Percentiles rank a stretch among this genome's conserved stretches.
Evolutionary conservation across 1,139 yeast genomes (phyloP).

Genomic region (Arxiozyma bovina): DNA sequence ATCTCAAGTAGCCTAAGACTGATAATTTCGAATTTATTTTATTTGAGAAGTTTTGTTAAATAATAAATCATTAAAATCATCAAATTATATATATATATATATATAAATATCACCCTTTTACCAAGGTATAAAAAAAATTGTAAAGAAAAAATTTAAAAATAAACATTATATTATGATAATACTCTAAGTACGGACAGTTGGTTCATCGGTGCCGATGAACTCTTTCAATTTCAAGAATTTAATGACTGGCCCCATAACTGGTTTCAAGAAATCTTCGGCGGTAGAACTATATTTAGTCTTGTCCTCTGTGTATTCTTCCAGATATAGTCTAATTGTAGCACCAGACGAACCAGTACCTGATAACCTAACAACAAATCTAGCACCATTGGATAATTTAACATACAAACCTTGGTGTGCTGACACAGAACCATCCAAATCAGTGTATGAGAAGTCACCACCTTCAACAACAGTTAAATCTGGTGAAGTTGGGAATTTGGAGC

Average conservation of each 20-base stretch:
- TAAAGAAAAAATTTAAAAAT: not conserved
- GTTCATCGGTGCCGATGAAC: slow-evolving; percentile 71
- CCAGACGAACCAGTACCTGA: slow-evolving; percentile 99
- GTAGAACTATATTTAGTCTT: slow-evolving; percentile 38
- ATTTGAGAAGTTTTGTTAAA: too few species aligned
- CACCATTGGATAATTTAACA: slow-evolving; percentile 72
- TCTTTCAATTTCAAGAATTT: slow-evolving; percentile 63
- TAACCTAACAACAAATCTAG: slow-evolving; percentile 80
- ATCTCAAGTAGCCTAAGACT: too few species aligned
- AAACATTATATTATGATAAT: too few species aligned
- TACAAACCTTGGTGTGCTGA: slow-evolving; percentile 87
- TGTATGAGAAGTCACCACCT: slow-evolving; percentile 84
- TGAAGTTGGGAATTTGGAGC: slow-evolving; percentile 35
- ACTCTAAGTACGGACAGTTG: slow-evolving; percentile 48
- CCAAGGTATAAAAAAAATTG: not conserved
- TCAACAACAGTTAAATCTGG: slow-evolving; percentile 50
- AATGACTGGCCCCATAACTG: slow-evolving; percentile 57
- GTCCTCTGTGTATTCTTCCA: slow-evolving; percentile 75
- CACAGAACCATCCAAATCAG: slow-evolving; percentile 89
- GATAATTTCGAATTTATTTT: not conserved
- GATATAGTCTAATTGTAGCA: slow-evolving; percentile 88
- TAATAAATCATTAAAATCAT: not conserved
- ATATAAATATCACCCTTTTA: too few species aligned
- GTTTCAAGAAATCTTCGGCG: slow-evolving; percentile 63
- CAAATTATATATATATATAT: too few species aligned